A percentile compares a stretch with the other conserved stretches of the same genome.
Evolutionary conservation across 1,139 yeast species (phyloP).

Genomic region (Pichia sp.): DNA sequence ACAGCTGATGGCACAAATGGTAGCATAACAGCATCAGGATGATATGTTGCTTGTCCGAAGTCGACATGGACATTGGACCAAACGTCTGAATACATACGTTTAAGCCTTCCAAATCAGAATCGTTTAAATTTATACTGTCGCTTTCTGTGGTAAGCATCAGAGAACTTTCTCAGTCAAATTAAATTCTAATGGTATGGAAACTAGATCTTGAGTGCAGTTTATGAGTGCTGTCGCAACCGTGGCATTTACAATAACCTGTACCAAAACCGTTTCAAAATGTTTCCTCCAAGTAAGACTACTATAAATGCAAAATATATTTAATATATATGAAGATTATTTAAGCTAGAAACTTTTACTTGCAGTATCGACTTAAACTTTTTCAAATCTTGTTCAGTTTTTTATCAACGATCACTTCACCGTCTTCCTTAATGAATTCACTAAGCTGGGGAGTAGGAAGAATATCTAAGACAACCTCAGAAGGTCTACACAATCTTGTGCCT

Average conservation of each 20-base stretch:
- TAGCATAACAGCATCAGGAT: background rate
- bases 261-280: background rate
- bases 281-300: background rate
- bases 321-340: background rate
- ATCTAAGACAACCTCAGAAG: conserved; percentile 1
- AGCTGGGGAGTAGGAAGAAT: conserved; percentile 3
- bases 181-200: background rate
- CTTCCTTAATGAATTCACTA: background rate
- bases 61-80: background rate
- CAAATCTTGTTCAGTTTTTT: background rate
- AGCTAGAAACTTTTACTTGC: background rate
- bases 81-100: background rate
- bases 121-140: background rate
- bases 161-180: background rate
- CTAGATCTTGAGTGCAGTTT: background rate
- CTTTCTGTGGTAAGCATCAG: background rate
- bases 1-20: background rate
- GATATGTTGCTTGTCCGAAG: background rate
- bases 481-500: conserved; percentile 6
- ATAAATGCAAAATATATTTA: background rate
- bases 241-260: background rate
- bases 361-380: background rate
- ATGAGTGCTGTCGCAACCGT: background rate
- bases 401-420: background rate
- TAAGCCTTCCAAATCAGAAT: background rate